A percentile compares a stretch with the other conserved stretches of the same genome.
These are phyloP conservation scores for Alternaria sp. DNA, from an alignment of 2,329 filamentous ascomycete species.

Conservation along the genomic window DNA sequence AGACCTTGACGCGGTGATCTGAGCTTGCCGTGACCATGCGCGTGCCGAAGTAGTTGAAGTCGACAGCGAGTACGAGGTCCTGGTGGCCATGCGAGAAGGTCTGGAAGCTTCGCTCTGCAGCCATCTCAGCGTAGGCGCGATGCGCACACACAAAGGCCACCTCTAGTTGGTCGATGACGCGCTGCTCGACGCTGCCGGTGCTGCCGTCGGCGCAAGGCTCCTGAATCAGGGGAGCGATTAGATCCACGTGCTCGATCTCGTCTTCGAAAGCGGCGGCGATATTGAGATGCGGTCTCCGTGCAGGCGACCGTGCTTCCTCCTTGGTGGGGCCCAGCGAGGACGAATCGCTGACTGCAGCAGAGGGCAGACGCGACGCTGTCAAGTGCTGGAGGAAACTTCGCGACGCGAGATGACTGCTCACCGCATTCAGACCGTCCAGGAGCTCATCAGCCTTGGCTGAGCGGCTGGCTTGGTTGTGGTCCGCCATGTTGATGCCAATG, in stretches of 20 bases:
- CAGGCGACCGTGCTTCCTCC: conserved; percentile 40
- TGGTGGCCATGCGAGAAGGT: conserved; percentile 77
- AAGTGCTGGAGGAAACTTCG: conserved; percentile 45
- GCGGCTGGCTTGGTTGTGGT: conserved; percentile 29
- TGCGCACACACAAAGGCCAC: conserved; percentile 37
- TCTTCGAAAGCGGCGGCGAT: conserved; percentile 36
- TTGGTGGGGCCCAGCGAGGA: conserved; percentile 46
- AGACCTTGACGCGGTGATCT: conserved; percentile 91
- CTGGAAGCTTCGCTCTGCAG: conserved; percentile 50
- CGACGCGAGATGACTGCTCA: conserved; percentile 40
- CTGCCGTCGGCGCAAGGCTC: conserved; percentile 44
- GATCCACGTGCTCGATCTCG: conserved; percentile 42
- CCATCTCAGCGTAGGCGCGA: conserved; percentile 43
- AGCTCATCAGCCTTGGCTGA: conserved; percentile 36
- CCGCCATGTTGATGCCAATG: conserved; percentile 38
- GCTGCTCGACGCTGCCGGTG: conserved; percentile 30
- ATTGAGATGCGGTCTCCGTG: conserved; percentile 43
- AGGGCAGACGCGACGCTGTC: conserved; percentile 47
- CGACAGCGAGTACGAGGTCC: conserved; percentile 81
- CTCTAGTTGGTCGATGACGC: conserved; percentile 36
- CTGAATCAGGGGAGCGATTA: conserved; percentile 42
- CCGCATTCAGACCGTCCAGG: conserved; percentile 42
- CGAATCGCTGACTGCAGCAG: conserved; percentile 47
- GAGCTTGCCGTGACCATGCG: conserved; percentile 90
- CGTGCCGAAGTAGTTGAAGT: conserved; percentile 91